phyloP scores from a whole-genome alignment of 2,329 filamentous ascomycete species.

The Pseudogymnoascus sp. region DNA sequence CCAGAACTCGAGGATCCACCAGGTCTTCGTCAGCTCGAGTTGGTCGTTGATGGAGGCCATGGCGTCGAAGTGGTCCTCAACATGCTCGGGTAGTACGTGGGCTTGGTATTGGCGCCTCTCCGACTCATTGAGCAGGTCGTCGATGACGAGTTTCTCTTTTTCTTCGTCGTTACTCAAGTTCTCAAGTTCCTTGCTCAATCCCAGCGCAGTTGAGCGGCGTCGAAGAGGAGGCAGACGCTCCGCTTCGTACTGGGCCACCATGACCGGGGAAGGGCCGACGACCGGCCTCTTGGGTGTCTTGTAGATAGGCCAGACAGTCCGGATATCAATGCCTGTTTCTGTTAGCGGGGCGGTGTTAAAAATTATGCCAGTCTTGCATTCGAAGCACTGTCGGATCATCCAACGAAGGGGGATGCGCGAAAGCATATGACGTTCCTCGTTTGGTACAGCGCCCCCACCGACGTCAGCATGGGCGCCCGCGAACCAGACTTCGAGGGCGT shows the following conservation, averaged over 20 bases:
- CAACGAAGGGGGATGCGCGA: conserved; percentile 38
- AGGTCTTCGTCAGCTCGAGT: conserved; percentile 30
- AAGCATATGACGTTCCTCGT: conserved; percentile 35
- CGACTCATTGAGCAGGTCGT: not conserved
- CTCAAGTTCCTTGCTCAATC: conserved; percentile 21
- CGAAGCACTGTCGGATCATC: conserved; percentile 41
- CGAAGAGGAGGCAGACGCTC: conserved; percentile 27
- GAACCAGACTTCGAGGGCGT: conserved; percentile 41
- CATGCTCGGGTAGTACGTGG: conserved; percentile 31
- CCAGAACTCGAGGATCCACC: conserved; percentile 38
- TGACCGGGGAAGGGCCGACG: conserved; percentile 29
- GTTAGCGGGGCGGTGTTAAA: conserved; percentile 34
- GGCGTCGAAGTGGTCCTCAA: conserved; percentile 37
- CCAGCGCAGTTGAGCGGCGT: conserved; percentile 26
- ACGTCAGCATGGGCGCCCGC: conserved; percentile 36
- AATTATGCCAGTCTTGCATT: conserved; percentile 38
- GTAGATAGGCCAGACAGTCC: conserved; percentile 34
- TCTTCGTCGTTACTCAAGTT: conserved; percentile 18
- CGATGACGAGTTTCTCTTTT: not conserved
- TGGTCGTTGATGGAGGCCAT: conserved; percentile 34
- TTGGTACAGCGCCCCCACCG: conserved; percentile 36
- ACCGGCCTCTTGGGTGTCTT: conserved; percentile 25
- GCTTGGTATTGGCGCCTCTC: conserved; percentile 13
- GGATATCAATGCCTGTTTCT: conserved; percentile 35
- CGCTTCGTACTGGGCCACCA: conserved; percentile 31